These are phyloP conservation scores for Fusarium torreyae DNA, from an alignment of 2,329 filamentous ascomycete species.

Conservation along the genomic window DNA sequence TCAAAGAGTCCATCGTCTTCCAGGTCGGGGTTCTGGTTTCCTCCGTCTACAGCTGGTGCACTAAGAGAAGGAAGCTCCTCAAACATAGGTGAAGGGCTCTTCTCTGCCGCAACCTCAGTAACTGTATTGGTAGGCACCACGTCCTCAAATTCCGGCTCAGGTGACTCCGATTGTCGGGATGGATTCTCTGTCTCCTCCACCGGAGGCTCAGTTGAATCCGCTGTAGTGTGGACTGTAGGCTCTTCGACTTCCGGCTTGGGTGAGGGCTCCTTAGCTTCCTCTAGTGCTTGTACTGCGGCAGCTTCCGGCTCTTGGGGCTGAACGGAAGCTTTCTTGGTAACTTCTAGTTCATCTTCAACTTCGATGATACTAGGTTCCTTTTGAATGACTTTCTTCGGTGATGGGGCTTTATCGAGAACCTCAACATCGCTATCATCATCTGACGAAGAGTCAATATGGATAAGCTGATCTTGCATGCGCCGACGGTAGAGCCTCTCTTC, in stretches of 20 bases:
- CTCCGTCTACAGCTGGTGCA: not conserved
- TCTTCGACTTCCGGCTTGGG: conserved; percentile 8
- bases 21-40: conserved; percentile 22
- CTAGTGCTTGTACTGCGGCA: not conserved
- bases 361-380: conserved; percentile 7
- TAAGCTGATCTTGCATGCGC: conserved; percentile 64
- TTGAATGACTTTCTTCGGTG: conserved; percentile 44
- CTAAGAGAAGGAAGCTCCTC: conserved; percentile 28
- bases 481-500: conserved; percentile 64
- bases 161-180: conserved; percentile 52
- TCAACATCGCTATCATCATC: conserved; percentile 71
- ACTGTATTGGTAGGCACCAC: conserved; percentile 49
- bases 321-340: not conserved
- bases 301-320: not conserved
- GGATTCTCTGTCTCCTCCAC: conserved; percentile 39
- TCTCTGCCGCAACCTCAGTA: conserved; percentile 16
- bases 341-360: conserved; percentile 15
- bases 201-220: not conserved
- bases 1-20: conserved; percentile 62
- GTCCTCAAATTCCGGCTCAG: conserved; percentile 57
- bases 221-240: conserved; percentile 10
- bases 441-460: conserved; percentile 75
- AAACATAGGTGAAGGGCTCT: conserved; percentile 34
- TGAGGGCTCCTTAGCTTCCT: conserved; percentile 2
- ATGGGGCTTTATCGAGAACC: conserved; percentile 66